Conservation (phyloP, 2,329 filamentous ascomycete genomes). For the Cucurbitaria berberidis region DNA sequence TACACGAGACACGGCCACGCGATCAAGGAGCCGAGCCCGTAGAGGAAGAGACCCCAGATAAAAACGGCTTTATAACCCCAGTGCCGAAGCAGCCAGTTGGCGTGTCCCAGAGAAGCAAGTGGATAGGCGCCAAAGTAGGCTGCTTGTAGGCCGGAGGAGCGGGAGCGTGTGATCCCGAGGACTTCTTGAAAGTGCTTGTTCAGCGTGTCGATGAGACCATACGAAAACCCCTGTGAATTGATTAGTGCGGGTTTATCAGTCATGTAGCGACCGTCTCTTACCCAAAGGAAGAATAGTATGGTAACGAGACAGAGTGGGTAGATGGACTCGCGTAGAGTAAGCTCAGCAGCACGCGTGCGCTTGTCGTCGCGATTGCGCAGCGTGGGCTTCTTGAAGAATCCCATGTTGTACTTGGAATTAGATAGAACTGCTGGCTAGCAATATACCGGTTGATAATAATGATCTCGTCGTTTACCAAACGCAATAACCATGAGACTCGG, state of each 20-base stretch:
- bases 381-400: constrained; percentile 38
- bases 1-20: constrained; percentile 66
- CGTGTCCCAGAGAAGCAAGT: constrained; percentile 56
- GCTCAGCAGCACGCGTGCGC: constrained; percentile 63
- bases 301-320: constrained; percentile 71
- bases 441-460: neutral
- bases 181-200: constrained; percentile 57
- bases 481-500: neutral
- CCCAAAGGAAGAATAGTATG: constrained; percentile 69
- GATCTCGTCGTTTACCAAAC: neutral
- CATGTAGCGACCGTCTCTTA: constrained; percentile 22
- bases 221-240: constrained; percentile 56
- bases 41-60: constrained; percentile 61
- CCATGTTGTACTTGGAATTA: constrained; percentile 24
- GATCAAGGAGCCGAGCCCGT: constrained; percentile 63
- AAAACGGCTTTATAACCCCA: constrained; percentile 57
- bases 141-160: constrained; percentile 56
- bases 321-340: constrained; percentile 71
- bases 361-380: constrained; percentile 47
- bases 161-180: constrained; percentile 52
- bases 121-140: constrained; percentile 60
- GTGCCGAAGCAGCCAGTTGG: constrained; percentile 57
- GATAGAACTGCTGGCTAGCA: constrained; percentile 1
- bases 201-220: constrained; percentile 63
- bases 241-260: constrained; percentile 1